Evolutionary conservation across 1,284 basidiomycete genomes (phyloP), one percentile per base, ranked within the genome.

Genomic region (Thecaphora thlaspeos): DNA sequence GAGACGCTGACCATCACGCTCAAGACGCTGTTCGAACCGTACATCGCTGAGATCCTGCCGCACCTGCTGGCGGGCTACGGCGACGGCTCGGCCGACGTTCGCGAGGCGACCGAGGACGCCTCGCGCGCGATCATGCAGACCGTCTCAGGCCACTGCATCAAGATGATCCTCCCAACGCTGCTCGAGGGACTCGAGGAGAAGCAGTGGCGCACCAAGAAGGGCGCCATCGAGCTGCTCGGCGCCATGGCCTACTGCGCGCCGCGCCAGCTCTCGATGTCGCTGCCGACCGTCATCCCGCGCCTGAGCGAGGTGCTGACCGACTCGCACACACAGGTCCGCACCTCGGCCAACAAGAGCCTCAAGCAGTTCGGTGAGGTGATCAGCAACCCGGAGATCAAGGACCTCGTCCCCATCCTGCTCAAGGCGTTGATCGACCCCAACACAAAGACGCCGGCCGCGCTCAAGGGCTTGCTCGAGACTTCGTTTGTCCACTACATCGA

Each of bases 211-310:
- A 91, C 93, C 2, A 98, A 98, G 82, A 97, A 97, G 78, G 81
- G 95, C 84, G 94, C 92, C 3, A 96, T 98, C 64, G 95, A 98
- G 78, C 81, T 98, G n/a, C 82, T 98, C 50, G 95, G 95, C 34
- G 89, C 93, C 82, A 98, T 98, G 93, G 95, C 95, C 0, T 98
- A 94, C 80, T 95, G 94, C 80, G 92, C 95, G 7, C 95, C 94
- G 2, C 86, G 87, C 45, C 95, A 99, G 79, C 84, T 98, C 14
- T 96, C 95, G 0, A 83, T 92, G 22, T 97, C 94, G 3, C 83
- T 99, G 7, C 95, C 95, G 1, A 91, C 95, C 42, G 91, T 98
- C 77, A 95, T 99, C 54, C 95, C 95, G 8, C 87, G 90, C 22
- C 81, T 99, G 14, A 96, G 93, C 28, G 90, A 88, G 18, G 93